phyloP scores from a whole-genome alignment of 306 rosid genomes.

The Astragalus glycyphyllos region DNA sequence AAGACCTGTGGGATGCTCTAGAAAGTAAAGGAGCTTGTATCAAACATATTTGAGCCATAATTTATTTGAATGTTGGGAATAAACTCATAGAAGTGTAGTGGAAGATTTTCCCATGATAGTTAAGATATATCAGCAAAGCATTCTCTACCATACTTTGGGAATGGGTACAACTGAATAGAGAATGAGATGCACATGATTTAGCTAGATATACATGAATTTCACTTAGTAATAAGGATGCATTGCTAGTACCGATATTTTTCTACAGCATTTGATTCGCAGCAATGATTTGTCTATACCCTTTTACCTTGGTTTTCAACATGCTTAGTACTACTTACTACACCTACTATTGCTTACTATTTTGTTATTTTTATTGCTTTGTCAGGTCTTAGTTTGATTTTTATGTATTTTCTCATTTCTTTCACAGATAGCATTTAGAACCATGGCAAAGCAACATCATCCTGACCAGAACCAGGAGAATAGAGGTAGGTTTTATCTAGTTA shows the following conservation, averaged over 20 bases:
- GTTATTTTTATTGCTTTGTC: constrained; percentile 7
- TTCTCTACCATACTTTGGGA: not conserved
- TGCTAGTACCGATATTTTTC: not conserved
- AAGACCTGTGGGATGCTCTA: constrained; percentile 2
- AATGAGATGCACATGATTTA: not conserved
- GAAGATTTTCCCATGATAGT: not conserved
- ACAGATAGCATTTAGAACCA: constrained; percentile 84
- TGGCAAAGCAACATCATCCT: constrained; percentile 88
- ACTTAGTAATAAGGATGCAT: not conserved
- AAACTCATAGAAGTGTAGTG: constrained; percentile 7
- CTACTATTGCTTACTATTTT: not conserved
- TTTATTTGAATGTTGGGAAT: not conserved
- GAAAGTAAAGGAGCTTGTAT: constrained; percentile 14
- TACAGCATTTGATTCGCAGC: constrained; percentile 3
- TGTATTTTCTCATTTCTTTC: constrained; percentile 24
- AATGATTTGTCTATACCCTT: constrained; percentile 7
- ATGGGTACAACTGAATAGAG: not conserved
- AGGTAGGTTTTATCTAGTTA: constrained; percentile 55
- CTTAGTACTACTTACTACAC: not conserved
- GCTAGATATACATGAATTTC: not conserved
- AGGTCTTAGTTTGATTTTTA: constrained; percentile 13
- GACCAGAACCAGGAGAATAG: constrained; percentile 88
- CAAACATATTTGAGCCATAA: not conserved
- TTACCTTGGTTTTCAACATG: constrained; percentile 14
- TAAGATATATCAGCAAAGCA: not conserved